Evolutionary conservation across 2,329 filamentous ascomycete species (phyloP).

Genomic region (Fusarium chlamydosporum): DNA sequence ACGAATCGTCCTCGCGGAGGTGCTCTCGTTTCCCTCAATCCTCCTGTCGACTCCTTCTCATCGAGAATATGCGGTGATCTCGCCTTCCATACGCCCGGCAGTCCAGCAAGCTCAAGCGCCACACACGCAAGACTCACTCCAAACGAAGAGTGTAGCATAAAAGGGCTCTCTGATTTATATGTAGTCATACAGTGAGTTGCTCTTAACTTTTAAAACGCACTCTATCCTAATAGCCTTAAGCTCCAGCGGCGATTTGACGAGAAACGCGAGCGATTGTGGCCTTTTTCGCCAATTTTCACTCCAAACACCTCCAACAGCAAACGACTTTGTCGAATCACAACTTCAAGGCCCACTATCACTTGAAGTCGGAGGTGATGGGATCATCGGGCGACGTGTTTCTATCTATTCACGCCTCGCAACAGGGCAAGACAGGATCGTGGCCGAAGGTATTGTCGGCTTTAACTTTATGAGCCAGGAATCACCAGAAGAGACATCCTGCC

Average conservation of each 20-base stretch:
- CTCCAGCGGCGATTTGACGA: constrained; percentile 61
- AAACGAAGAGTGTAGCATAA: constrained; percentile 39
- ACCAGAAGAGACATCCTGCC: constrained; percentile 1
- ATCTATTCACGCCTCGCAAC: constrained; percentile 50
- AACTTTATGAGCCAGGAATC: constrained; percentile 54
- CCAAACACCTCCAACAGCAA: constrained; percentile 24
- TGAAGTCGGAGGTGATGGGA: constrained; percentile 61
- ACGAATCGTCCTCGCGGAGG: constrained; percentile 61
- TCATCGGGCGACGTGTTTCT: constrained; percentile 65
- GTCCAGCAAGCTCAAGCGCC: constrained; percentile 56
- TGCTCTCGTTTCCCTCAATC: constrained; percentile 61
- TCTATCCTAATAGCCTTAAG: constrained; percentile 44
- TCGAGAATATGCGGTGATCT: constrained; percentile 55
- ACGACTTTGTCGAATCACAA: constrained; percentile 53
- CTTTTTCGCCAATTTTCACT: constrained; percentile 59
- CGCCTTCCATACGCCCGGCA: constrained; percentile 60
- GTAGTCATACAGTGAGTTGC: constrained; percentile 62
- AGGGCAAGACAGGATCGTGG: constrained; percentile 55
- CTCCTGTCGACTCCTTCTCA: constrained; percentile 40
- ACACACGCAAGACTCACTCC: constrained; percentile 62
- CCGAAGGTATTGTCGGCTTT: constrained; percentile 66
- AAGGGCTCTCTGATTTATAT: constrained; percentile 48
- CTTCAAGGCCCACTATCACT: constrained; percentile 59
- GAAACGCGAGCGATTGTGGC: constrained; percentile 58
- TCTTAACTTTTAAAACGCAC: rapidly evolving